Evolutionary conservation across 2,329 filamentous ascomycete genomes (phyloP), one percentile per base, ranked within the genome.

Genomic region (Colletotrichum eleusines): DNA sequence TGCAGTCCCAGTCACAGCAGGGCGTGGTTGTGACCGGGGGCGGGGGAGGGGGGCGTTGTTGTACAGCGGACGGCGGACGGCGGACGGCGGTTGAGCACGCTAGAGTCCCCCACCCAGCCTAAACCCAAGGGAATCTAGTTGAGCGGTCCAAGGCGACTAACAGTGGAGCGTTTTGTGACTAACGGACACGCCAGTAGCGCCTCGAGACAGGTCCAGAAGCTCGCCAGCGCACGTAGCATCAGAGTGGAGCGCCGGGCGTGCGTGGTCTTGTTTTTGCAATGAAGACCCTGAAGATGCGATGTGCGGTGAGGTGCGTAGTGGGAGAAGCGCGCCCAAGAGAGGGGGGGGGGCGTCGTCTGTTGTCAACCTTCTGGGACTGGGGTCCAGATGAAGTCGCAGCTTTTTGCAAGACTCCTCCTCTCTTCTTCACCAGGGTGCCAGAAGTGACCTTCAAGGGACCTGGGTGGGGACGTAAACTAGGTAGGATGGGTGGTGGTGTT

Each of bases 61-160:
- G 48, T 31, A 51, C 48, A 20, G 51, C 20, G 7, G 31, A 3
- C 31, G 31, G 31, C 3, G 57, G 68, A 38, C 51, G 40, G 61
- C 33, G 58, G 23, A 68, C 54, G 50, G 69, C 66, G 66, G 60
- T 69, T 65, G 69, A 65, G 60, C 53, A 61, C 60, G 54, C 66
- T 65, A 63, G 55, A 70, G 64, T 65, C 69, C 59, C 69, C 66
- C 69, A 65, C 69, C 31, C 44, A 31, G 28, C 44, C 68, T 71
- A 71, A 68, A 38, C 68, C 68, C 64, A 71, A 63, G 68, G 57
- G 51, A 71, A 63, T 64, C 68, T 68, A 71, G 68, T 63, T 23
- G 35, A 28, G 58, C 68, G 42, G 68, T 68, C 51, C 68, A 16
- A 63, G 50, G 64, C 60, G 64, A 71, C 33, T 63, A 53, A 54